phyloP scores from a whole-genome alignment of 345 rosid species.

The Melaleuca quinquenervia region DNA sequence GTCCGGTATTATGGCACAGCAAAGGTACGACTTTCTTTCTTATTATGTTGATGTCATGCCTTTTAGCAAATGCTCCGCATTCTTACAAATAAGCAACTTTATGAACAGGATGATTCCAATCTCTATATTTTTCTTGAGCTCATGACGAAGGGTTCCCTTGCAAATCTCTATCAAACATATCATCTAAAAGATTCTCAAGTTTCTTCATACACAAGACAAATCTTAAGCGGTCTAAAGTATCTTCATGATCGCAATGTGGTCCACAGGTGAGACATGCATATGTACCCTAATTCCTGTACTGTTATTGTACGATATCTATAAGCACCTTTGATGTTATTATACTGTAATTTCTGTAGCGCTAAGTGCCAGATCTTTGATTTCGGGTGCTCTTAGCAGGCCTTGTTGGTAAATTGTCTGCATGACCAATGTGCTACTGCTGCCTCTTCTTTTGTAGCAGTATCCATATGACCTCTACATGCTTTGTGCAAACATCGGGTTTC shows the following conservation, averaged over 20 bases:
- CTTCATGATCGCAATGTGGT: constrained; percentile 70
- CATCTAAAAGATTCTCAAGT: constrained; percentile 58
- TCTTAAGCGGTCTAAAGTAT: constrained; percentile 70
- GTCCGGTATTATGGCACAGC: constrained; percentile 78
- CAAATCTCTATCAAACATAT: constrained; percentile 44
- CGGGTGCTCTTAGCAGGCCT: not conserved
- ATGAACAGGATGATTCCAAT: constrained; percentile 60
- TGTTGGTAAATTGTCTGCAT: not conserved
- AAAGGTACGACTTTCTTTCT: constrained; percentile 33
- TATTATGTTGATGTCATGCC: not conserved
- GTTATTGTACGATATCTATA: not conserved
- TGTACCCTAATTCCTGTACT: not conserved
- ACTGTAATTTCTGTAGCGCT: not conserved
- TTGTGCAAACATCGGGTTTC: not conserved
- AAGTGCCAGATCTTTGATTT: not conserved
- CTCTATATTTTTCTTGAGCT: constrained; percentile 85
- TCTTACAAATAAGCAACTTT: not conserved
- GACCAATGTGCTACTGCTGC: not conserved
- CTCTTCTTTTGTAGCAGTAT: not conserved
- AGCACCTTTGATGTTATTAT: not conserved
- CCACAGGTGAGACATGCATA: constrained; percentile 19
- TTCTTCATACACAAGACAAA: constrained; percentile 74
- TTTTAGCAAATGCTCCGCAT: not conserved
- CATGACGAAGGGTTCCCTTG: constrained; percentile 73
- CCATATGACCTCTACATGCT: not conserved